phyloP scores from a whole-genome alignment of 805 yeast species.

The Debaryomyces maramus region DNA sequence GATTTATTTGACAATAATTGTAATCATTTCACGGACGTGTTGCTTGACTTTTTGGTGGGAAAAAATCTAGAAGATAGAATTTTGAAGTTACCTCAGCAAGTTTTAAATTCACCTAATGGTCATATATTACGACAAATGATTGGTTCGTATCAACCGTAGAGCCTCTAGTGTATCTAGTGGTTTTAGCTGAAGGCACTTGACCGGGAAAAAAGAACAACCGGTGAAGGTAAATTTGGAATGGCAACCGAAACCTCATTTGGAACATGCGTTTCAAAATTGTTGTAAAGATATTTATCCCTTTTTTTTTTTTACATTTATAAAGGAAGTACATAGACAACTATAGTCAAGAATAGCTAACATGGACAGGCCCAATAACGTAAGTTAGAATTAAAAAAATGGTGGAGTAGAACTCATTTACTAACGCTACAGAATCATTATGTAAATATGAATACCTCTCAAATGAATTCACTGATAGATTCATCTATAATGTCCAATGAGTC shows the following conservation, averaged over 20 bases:
- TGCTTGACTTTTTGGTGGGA: constrained; percentile 59
- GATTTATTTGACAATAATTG: constrained; percentile 65
- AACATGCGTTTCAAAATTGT: constrained; percentile 1
- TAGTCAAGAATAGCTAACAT: background rate
- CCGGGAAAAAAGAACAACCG: background rate
- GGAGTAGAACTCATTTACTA: background rate
- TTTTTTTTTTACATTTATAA: background rate
- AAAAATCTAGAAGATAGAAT: constrained; percentile 54
- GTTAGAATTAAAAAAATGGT: background rate
- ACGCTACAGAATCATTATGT: constrained; percentile 1
- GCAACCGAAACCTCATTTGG: constrained; percentile 1
- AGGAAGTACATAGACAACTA: background rate
- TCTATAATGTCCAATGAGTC: constrained; percentile 5
- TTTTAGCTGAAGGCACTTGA: background rate
- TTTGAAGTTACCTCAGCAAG: constrained; percentile 51
- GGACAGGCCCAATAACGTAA: constrained; percentile 3
- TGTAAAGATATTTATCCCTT: background rate
- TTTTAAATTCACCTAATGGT: constrained; percentile 40
- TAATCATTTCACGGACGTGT: constrained; percentile 62
- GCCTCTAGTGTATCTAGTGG: too few species aligned
- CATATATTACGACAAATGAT: constrained; percentile 34
- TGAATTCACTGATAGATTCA: constrained; percentile 7
- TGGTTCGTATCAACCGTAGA: constrained; percentile 16
- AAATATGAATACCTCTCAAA: constrained; percentile 7
- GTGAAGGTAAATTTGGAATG: background rate